Evolutionary conservation across 495 filamentous ascomycete genomes (phyloP), one percentile per base, ranked within the genome.

Genomic region (Podospora australis): DNA sequence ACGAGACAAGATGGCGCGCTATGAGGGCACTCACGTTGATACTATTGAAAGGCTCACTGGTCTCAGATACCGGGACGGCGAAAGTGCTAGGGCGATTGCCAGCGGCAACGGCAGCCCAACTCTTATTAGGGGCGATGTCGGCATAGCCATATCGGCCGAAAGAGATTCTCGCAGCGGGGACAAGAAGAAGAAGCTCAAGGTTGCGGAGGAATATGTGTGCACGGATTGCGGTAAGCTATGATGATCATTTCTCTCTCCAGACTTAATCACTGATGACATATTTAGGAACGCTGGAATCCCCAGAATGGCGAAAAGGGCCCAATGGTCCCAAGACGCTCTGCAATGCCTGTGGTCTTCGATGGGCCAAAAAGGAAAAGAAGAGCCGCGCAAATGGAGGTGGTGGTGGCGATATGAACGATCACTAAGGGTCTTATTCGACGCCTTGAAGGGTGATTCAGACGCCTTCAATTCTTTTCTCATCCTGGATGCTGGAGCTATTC

Each of bases 231-330:
- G 91, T 67, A 66, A 36, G 68, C 54, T 38, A 28, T 29, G 6
- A 20, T 11, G 14, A 5, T 39, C 24, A 10, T 23, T 10, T 17
- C 25, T 23, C 4, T 24, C 16, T 16, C 21, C 19, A 11, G 17
- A 3, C 19, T 34, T 24, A 30, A 24, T 52, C 20, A 39, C 11
- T 28, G 4, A n/a, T 65, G 34, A 22, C 2, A 3, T 23, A n/a
- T 13, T 24, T 39, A 80, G 77, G 77, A 6, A 94, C 88, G 2
- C 72, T 90, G 2, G 92, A 96, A 56, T 94, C 87, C 13, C 92
- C 92, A 0, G 92, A 98, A 70, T 98, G 92, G 92, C 77, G 92
- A 48, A 97, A 96, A 61, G 92, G 92, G 0, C 92, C 92, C 0
- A 84, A 78, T 45, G 92, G 92, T 6, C 92, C 92, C 3, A 97